Base-by-base conservation (phyloP, 2,329 filamentous ascomycete genomes). In the Myriosclerotinia curreyana region DNA sequence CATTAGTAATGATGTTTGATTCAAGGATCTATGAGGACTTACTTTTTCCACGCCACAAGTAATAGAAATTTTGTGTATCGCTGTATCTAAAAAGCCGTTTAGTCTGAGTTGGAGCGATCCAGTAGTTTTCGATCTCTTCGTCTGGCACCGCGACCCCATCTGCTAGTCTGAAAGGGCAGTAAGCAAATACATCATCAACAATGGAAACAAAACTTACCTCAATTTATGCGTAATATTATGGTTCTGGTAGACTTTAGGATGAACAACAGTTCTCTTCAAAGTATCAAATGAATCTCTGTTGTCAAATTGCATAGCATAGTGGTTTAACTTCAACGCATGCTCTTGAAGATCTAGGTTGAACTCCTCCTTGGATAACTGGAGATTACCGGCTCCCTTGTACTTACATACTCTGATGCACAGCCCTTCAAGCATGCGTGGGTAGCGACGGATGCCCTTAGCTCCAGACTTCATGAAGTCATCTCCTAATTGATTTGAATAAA, bases 41-140 rank as follows among this genome's bases (percentile, higher is more conserved):
- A 53, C 59, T 52, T 14, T 34, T 14, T 25, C 49, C 49, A 5
- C 60, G 60, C 60, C 60, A 62, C 8, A 54, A 31, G 36, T 54
- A 62, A 15, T 34, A 48, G 11, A 62, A 54, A 1, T n/a, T 22
- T 8, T 62, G 60, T 22, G n/a, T 36, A 22, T 54, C 40, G 15
- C 50, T 53, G 20, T 54, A 54, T 25, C n/a, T 38, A 8, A 46
- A 62, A 17, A 48, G 20, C 40, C 25, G 42, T 11, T 42, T 46
- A 22, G 20, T 36, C 12, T 12, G 14, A 12, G 28, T 25, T 22
- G 50, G 60, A 44, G 50, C 28, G 25, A 9, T 12, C 8, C 54
- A 14, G 38, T 25, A 46, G 14, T 22, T 9, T 17, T 34, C 2
- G 3, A 62, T 31, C 8, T 44, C 38, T 25, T 54, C 25, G 14